Evolutionary conservation across 2,329 filamentous ascomycete species (phyloP), one percentile per base, ranked within the genome.

Genomic region (Onygenales sp.): DNA sequence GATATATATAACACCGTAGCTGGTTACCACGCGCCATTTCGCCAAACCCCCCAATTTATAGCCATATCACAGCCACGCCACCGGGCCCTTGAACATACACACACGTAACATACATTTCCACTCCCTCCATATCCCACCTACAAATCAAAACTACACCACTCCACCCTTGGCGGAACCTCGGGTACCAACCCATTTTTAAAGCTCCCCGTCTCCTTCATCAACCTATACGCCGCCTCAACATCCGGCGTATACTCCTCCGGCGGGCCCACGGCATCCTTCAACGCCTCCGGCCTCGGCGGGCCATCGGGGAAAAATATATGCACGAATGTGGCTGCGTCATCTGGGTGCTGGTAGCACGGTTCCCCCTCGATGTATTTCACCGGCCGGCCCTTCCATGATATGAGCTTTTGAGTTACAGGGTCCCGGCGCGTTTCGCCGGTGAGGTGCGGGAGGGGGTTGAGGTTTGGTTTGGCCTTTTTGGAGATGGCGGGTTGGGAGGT

Each of bases 141-240:
- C 62, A 92, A 84, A 64, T 89, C 82, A 80, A 86, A 92, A 32
- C 73, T 69, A 59, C 83, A 84, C 76, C 84, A 92, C 63, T 92
- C 89, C 57, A 82, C 77, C 69, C 84, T 84, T 0, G 91, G 91
- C 17, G 91, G 88, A 45, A 89, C 72, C 60, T 86, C 78, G 0
- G 91, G 91, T 72, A 95, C 86, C 6, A 83, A 62, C 0, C 84
- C 85, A 38, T 82, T 82, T 43, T 79, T 76, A 67, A 95, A 95
- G 35, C 67, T 69, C 0, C 88, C 88, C 17, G 80, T 80, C 58
- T 81, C 75, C 45, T 78, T 73, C 64, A 90, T 83, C 44, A 78
- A 75, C 55, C 75, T 73, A 72, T 91, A 95, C 45, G 81, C 78
- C 39, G 75, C 75, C 63, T 80, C 80, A 41, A 82, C 62, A 56